Evolutionary conservation across 192 early-diverging fungal genomes (phyloP).

Genomic region (Linnemannia schmuckeri): DNA sequence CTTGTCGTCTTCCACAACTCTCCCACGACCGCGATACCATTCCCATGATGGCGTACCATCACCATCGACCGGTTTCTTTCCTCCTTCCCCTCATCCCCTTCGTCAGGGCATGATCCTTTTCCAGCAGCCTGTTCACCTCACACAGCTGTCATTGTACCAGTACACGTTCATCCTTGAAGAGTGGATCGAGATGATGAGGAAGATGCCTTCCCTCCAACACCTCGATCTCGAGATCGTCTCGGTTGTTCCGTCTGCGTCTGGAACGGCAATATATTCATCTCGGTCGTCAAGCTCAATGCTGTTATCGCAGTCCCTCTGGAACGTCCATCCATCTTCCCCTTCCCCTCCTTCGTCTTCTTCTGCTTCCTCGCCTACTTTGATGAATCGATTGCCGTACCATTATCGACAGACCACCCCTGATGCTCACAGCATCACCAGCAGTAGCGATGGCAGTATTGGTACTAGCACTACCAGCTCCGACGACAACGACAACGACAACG

Average conservation of each 20-base stretch:
- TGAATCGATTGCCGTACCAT: no score
- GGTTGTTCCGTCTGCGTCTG: neutral
- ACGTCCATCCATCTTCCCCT: neutral
- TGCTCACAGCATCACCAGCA: neutral
- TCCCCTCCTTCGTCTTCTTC: neutral
- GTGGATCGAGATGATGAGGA: slow-evolving; percentile 27
- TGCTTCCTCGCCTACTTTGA: neutral
- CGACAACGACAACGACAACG: neutral
- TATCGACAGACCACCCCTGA: no score
- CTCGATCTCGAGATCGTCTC: slow-evolving; percentile 18
- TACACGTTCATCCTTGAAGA: slow-evolving; percentile 24
- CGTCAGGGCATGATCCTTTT: neutral
- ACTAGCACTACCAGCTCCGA: neutral
- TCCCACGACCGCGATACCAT: neutral
- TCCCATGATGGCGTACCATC: neutral
- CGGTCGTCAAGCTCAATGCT: neutral
- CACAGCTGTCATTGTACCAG: slow-evolving; percentile 12
- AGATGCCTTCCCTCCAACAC: slow-evolving; percentile 15
- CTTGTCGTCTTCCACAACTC: neutral
- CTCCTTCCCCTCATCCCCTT: neutral
- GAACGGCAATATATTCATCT: neutral
- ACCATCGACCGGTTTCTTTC: neutral
- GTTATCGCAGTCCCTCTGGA: neutral
- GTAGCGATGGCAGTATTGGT: neutral
- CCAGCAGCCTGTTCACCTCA: slow-evolving; percentile 1